A percentile compares a stretch with the other conserved stretches of the same genome.
Conservation (phyloP, 352 stramenopile species). For the Albugo laibachii region DNA sequence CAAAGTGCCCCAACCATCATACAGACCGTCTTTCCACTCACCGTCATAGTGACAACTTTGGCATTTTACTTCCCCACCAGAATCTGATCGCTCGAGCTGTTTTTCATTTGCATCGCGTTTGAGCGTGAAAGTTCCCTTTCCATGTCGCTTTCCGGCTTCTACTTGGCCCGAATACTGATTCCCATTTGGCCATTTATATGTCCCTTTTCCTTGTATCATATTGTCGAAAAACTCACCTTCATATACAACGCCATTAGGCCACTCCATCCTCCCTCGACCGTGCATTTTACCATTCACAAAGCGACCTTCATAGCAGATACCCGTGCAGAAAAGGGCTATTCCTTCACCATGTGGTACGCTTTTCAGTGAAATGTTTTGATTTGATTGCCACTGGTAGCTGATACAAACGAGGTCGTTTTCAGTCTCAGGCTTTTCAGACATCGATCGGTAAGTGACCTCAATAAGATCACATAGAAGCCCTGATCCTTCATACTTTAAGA, state of each 20-base stretch:
- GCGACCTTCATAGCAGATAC: constrained; percentile 39
- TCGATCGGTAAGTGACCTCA: too few species aligned
- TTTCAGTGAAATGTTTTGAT: background rate
- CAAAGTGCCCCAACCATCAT: constrained; percentile 46
- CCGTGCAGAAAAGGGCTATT: constrained; percentile 28
- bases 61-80: constrained; percentile 1
- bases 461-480: too few species aligned
- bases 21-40: constrained; percentile 45
- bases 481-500: too few species aligned
- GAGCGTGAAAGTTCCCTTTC: constrained; percentile 34
- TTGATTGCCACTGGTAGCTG: too few species aligned
- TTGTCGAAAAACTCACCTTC: constrained; percentile 58
- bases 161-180: constrained; percentile 64
- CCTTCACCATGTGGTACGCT: constrained; percentile 30
- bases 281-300: constrained; percentile 59
- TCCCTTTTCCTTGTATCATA: constrained; percentile 32
- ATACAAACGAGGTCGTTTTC: too few species aligned
- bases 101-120: background rate
- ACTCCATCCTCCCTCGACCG: constrained; percentile 42
- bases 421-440: too few species aligned
- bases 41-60: constrained; percentile 34
- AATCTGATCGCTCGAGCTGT: background rate
- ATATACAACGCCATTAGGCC: constrained; percentile 34
- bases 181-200: constrained; percentile 65
- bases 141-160: constrained; percentile 40